Evolutionary conservation across 2,329 filamentous ascomycete species (phyloP).

Genomic region (Penicillium expansum): DNA sequence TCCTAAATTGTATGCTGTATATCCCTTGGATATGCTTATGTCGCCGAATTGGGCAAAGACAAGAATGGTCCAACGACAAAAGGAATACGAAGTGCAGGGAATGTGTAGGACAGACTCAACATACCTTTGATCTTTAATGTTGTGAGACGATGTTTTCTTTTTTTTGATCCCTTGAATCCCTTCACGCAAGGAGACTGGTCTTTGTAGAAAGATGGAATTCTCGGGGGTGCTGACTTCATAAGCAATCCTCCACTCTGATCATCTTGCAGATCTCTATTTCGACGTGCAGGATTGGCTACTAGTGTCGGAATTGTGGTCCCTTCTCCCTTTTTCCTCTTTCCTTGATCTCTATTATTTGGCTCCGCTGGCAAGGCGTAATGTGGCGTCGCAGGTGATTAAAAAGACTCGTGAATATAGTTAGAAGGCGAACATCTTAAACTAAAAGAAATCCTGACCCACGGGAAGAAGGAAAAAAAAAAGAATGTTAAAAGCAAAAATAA

Average conservation of each 20-base stretch:
- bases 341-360: constrained; percentile 3
- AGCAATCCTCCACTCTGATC: constrained; percentile 21
- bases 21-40: background rate
- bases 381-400: constrained; percentile 8
- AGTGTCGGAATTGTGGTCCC: constrained; percentile 10
- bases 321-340: background rate
- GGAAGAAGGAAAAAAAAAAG: background rate
- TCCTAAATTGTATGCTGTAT: background rate
- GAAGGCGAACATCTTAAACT: background rate
- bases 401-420: background rate
- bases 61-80: background rate
- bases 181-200: constrained; percentile 19
- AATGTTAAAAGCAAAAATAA: background rate
- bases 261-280: constrained; percentile 21
- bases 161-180: constrained; percentile 15
- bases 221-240: constrained; percentile 25
- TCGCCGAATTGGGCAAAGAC: background rate
- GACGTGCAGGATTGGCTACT: constrained; percentile 18
- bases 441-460: background rate
- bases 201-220: constrained; percentile 15
- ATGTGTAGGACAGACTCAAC: constrained; percentile 4
- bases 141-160: constrained; percentile 4
- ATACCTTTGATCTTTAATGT: constrained; percentile 8
- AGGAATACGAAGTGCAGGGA: background rate
- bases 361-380: constrained; percentile 9